Evolutionary conservation across 306 rosid genomes (phyloP).

Genomic region (Glycine soja): DNA sequence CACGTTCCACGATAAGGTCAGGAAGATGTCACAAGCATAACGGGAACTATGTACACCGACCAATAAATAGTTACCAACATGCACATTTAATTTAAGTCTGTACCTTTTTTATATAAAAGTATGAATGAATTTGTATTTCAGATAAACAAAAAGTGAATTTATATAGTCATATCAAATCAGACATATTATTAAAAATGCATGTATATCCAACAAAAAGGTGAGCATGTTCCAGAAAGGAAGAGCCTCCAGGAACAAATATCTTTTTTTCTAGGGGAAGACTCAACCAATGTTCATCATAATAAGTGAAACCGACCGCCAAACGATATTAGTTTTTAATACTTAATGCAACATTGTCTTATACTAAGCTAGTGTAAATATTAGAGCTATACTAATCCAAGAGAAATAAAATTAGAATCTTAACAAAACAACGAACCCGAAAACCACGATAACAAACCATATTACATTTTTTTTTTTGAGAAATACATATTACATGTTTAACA

Average conservation of each 20-base stretch:
- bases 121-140: not conserved
- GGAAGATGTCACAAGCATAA: constrained; percentile 5
- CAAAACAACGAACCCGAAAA: constrained; percentile 19
- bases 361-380: not conserved
- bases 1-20: not conserved
- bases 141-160: not conserved
- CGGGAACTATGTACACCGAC: not conserved
- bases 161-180: not conserved
- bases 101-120: not conserved
- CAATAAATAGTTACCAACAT: not conserved
- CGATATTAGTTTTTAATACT: no score
- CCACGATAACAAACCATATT: not conserved
- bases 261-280: no score
- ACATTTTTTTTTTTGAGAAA: no score
- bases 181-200: not conserved
- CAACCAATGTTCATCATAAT: no score
- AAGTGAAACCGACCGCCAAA: no score
- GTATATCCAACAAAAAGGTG: no score
- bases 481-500: no score
- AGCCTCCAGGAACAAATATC: no score
- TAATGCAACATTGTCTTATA: not conserved
- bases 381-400: no score
- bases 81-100: not conserved
- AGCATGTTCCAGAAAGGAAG: no score
- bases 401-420: not conserved